Percentiles rank a stretch among this genome's conserved stretches.
phyloP scores from a whole-genome alignment of 768 basidiomycete genomes.

The Serendipita sp. region DNA sequence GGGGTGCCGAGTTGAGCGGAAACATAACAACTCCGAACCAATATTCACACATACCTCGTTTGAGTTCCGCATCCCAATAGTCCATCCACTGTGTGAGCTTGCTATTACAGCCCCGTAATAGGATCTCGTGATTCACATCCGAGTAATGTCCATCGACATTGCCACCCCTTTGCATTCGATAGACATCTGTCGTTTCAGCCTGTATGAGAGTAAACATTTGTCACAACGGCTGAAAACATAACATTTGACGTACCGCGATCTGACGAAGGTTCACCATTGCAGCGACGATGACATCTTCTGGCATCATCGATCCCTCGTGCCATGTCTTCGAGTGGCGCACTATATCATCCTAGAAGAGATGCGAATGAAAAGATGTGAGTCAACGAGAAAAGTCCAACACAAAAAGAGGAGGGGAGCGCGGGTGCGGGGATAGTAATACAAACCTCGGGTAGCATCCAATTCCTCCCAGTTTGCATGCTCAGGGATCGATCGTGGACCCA shows the following conservation, averaged over 20 bases:
- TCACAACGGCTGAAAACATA: neutral
- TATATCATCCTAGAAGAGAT: slow-evolving; percentile 40
- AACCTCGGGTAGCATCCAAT: slow-evolving; percentile 76
- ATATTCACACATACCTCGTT: slow-evolving; percentile 30
- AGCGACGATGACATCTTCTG: slow-evolving; percentile 67
- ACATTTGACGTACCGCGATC: slow-evolving; percentile 43
- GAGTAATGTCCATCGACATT: slow-evolving; percentile 26
- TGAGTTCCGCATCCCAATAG: slow-evolving; percentile 59
- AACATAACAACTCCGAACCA: neutral
- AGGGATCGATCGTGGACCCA: slow-evolving; percentile 78
- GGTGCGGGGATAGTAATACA: neutral
- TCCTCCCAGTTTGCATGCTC: slow-evolving; percentile 70
- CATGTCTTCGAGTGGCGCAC: slow-evolving; percentile 51
- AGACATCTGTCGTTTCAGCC: slow-evolving; percentile 68
- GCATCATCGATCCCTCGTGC: slow-evolving; percentile 45
- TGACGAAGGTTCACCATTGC: slow-evolving; percentile 63
- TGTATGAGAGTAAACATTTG: slow-evolving; percentile 15
- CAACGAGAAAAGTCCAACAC: neutral
- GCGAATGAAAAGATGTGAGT: neutral
- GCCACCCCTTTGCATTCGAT: slow-evolving; percentile 37
- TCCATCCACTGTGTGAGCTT: slow-evolving; percentile 59
- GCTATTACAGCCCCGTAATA: slow-evolving; percentile 53
- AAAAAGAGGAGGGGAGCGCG: neutral
- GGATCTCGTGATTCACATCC: slow-evolving; percentile 59
- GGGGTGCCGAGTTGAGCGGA: neutral